Evolutionary conservation across 2,329 filamentous ascomycete species (phyloP).

Genomic region (Fusarium udum): DNA sequence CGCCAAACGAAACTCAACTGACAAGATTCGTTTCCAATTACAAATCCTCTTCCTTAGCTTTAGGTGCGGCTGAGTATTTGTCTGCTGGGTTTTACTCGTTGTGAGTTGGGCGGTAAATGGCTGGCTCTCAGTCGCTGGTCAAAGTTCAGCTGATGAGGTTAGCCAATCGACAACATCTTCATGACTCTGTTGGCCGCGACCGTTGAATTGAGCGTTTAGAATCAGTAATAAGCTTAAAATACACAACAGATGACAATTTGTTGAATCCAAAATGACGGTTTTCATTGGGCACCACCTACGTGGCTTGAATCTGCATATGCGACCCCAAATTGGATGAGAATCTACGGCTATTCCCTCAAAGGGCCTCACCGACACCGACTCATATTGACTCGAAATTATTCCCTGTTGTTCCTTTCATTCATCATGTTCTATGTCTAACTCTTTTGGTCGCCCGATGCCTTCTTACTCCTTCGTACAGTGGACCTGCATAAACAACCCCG

Average conservation of each 20-base stretch:
- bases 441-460: no score
- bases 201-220: neutral
- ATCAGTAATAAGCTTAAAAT: neutral
- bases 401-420: no score
- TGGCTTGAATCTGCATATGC: neutral
- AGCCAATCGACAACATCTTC: neutral
- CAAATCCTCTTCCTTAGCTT: neutral
- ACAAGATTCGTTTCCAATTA: neutral
- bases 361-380: no score
- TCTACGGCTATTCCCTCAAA: no score
- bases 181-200: neutral
- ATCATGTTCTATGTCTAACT: no score
- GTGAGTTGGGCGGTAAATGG: neutral
- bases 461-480: no score
- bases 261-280: rapidly evolving
- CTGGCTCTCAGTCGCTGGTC: rapidly evolving
- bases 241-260: no score
- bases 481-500: no score
- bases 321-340: neutral
- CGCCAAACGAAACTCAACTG: neutral
- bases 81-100: neutral
- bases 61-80: neutral
- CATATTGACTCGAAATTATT: no score
- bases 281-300: rapidly evolving
- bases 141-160: neutral